Base-by-base conservation (phyloP, 176 grass and related monocot genomes). In the Tillandsia fasciculata region DNA sequence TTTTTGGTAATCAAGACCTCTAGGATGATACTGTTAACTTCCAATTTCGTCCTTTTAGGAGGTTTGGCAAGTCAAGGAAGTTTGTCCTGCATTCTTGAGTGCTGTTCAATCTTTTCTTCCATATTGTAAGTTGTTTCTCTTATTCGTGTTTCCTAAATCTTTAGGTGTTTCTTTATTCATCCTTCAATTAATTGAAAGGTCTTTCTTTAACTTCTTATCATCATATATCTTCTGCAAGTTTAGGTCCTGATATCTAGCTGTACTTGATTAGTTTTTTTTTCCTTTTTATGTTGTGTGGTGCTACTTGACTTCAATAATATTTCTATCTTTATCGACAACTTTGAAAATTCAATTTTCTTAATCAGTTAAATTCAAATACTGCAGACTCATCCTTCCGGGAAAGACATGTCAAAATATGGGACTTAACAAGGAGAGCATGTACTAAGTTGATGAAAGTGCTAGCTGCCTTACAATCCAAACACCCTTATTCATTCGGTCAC, bases 391-490 rank as follows among this genome's bases (percentile, higher is more conserved):
- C 84, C 48, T 93, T 90, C 76, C 79, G 73, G 77, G 89, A 93
- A 67, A 85, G 86, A 76, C 87, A 93, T 65, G 66, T 68, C 68
- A 92, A 85, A 77, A 72, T 99, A 63, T 86, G 82, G 74, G 94
- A 99, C 50, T 99, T 99, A 61, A 20, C 80, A 51, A 99, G 84
- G 80, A 83, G 86, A 72, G 76, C 94, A 75, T 99, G 94, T 77
- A 93, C 72, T 65, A 99, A 99, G 74, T 85, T 93, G 81, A 84
- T 89, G 84, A 93, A 93, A 99, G 82, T 87, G 18, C 81, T 99
- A 67, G 81, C 86, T 51, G 78, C 61, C 47, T 77, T 99, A 29
- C 89, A 90, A 87, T 76, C 70, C 61, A 91, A 81, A 73, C 94
- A 99, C 74, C 89, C 94, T 65, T 99, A 90, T 84, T 99, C 94